Base-by-base conservation (phyloP, 2,329 filamentous ascomycete genomes). In the Nannizzia gypsea region DNA sequence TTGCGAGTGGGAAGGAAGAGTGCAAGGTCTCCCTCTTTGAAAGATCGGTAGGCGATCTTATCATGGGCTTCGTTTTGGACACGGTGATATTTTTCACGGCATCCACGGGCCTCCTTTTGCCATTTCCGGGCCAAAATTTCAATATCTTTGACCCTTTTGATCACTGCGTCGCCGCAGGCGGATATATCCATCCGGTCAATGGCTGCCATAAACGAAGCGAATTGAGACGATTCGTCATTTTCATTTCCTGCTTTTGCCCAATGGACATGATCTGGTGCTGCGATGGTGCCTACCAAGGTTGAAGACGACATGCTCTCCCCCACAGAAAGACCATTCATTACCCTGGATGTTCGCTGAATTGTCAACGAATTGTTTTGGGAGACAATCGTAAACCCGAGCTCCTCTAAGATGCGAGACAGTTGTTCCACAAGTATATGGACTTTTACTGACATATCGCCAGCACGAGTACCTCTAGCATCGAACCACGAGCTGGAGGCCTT, bases 11-110 rank as follows among this genome's bases (percentile, higher is more conserved):
- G 93, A 44, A 99, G 76, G 76, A 99, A 99, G 1, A 99, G 76
- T 11, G 92, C 93, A 13, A 99, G 80, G 69, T 99, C 93, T 6
- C 93, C 92, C 72, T 96, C 91, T 70, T 96, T 97, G 78, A 99
- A 99, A 57, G 92, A 86, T 62, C 87, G 87, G 71, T 93, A 96
- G 1, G 93, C 91, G 69, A 99, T 96, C 77, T 97, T 97, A 66
- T 96, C 89, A 67, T 96, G 89, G 0, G 89, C 85, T 68, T 97
- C 93, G 67, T 86, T 87, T 65, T 95, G 89, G 52, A 86, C 78
- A 13, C 81, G 77, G 65, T 95, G 88, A 6, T 89, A 87, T 69
- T 91, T 91, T 65, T 97, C 93, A 11, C 92, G 84, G 68, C 96
- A 96, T 1, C 83, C 82, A 36, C 90, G 84, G 31, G 89, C 86